phyloP scores from a whole-genome alignment of 768 basidiomycete species.

The Candolleomyces aberdarensis region DNA sequence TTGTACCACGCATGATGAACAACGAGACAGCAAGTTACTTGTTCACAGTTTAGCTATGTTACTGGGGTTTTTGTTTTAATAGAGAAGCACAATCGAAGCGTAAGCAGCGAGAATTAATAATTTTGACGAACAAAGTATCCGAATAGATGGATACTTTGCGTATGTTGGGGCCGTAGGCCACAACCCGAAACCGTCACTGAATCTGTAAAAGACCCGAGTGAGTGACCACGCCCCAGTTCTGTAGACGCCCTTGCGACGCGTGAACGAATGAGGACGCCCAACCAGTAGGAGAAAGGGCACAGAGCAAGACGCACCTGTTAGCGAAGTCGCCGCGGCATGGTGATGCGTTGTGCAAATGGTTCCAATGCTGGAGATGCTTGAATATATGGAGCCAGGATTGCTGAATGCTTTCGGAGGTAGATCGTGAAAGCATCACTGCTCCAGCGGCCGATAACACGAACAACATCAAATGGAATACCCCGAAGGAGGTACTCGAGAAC shows the following conservation, averaged over 20 bases:
- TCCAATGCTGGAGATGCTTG: not conserved
- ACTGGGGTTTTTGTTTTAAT: no score
- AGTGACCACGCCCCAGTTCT: not conserved
- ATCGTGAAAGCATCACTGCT: not conserved
- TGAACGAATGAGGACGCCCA: not conserved
- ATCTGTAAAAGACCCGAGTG: not conserved
- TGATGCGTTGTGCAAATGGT: not conserved
- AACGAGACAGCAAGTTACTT: no score
- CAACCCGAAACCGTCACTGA: not conserved
- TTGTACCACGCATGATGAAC: no score
- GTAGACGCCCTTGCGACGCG: not conserved
- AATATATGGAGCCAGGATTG: not conserved
- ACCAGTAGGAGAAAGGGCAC: not conserved
- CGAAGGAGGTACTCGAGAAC: not conserved
- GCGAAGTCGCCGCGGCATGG: not conserved
- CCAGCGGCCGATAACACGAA: not conserved
- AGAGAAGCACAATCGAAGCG: no score
- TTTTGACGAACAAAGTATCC: not conserved
- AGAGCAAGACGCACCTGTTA: not conserved
- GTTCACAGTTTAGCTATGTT: no score
- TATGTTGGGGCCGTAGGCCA: not conserved
- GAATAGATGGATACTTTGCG: not conserved
- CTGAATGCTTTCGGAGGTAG: not conserved
- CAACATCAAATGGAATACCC: not conserved
- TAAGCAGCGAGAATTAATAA: not conserved